These are phyloP conservation scores for Dendrocalamus latiflorus DNA, from an alignment of 202 grass and related monocot species.

Conservation along the genomic window DNA sequence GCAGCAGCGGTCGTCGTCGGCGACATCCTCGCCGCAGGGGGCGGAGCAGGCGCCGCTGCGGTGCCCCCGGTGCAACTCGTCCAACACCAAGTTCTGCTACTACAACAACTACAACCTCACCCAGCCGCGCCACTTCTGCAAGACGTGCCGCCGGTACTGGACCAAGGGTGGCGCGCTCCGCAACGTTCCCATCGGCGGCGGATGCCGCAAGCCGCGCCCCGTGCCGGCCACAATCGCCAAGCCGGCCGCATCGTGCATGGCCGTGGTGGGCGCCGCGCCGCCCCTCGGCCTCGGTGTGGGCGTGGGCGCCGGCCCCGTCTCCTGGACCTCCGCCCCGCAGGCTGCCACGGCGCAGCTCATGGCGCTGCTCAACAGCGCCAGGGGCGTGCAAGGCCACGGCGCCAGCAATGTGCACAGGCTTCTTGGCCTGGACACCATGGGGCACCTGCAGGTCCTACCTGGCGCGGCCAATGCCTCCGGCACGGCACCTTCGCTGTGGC, in stretches of 20 bases:
- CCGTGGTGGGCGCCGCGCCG: slow-evolving; percentile 1
- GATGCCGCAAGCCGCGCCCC: slow-evolving; percentile 54
- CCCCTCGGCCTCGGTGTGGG: slow-evolving; percentile 41
- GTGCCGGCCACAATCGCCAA: slow-evolving; percentile 34
- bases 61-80: too few species aligned
- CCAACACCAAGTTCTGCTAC: slow-evolving; percentile 98
- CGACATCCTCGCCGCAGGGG: slow-evolving; percentile 32
- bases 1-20: slow-evolving; percentile 35
- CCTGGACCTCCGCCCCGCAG: slow-evolving; percentile 40
- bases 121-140: slow-evolving; percentile 78
- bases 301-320: not conserved
- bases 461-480: not conserved
- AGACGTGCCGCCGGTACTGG: slow-evolving; percentile 80
- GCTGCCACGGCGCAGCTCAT: slow-evolving; percentile 47
- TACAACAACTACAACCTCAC: slow-evolving; percentile 98
- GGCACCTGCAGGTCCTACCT: slow-evolving; percentile 30
- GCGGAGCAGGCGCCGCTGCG: slow-evolving; percentile 50
- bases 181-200: slow-evolving; percentile 65
- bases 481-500: slow-evolving; percentile 29
- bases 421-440: slow-evolving; percentile 38
- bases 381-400: slow-evolving; percentile 19
- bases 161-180: slow-evolving; percentile 75
- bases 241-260: slow-evolving; percentile 33
- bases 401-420: too few species aligned
- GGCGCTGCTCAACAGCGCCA: slow-evolving; percentile 49